Evolutionary conservation across 495 filamentous ascomycete genomes (phyloP).

Genomic region (Aspergillus asperescens): DNA sequence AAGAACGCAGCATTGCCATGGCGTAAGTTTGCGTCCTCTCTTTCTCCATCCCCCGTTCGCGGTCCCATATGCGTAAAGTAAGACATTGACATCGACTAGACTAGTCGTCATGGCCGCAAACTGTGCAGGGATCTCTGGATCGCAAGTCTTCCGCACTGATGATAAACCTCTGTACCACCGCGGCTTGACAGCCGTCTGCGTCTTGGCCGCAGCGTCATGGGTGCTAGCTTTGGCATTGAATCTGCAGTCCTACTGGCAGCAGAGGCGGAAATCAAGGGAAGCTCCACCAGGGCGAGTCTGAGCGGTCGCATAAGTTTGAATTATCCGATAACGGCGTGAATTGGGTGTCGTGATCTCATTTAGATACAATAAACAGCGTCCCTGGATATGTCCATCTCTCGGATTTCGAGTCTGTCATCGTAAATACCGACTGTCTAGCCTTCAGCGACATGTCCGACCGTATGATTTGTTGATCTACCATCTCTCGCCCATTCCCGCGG

Average conservation of each 20-base stretch:
- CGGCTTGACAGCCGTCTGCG: constrained; percentile 35
- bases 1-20: constrained; percentile 49
- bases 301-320: neutral
- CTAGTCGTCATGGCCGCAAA: constrained; percentile 54
- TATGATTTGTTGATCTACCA: no score
- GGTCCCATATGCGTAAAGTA: neutral
- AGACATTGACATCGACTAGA: constrained; percentile 21
- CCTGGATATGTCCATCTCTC: neutral
- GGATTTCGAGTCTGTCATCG: neutral
- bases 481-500: no score
- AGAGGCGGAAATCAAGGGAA: neutral
- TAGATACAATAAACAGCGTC: neutral
- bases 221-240: constrained; percentile 10
- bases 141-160: constrained; percentile 48
- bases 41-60: constrained; percentile 6
- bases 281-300: neutral
- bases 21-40: constrained; percentile 44
- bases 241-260: constrained; percentile 4
- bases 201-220: constrained; percentile 33
- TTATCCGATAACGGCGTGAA: neutral
- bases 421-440: neutral
- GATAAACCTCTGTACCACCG: constrained; percentile 48
- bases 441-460: no score
- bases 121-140: constrained; percentile 46
- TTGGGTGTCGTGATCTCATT: constrained; percentile 1